Evolutionary conservation across 352 stramenopile species (phyloP).

Genomic region (Phytophthora pluvialis): DNA sequence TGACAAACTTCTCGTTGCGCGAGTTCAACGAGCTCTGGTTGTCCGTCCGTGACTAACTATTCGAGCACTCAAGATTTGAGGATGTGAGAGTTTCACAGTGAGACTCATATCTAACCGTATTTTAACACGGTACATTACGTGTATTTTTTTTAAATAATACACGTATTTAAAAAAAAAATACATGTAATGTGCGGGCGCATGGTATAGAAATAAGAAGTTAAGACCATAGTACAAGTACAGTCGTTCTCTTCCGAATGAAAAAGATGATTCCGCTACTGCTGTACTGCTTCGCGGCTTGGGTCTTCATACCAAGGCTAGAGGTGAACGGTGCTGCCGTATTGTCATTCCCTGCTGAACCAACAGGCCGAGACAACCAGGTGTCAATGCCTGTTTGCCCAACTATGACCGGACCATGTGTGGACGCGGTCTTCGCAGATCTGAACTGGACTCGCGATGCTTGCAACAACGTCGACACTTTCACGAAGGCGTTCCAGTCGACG

Average conservation of each 20-base stretch:
- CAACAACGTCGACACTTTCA: constrained; percentile 40
- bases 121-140: no score
- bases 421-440: constrained; percentile 15
- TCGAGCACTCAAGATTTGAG: constrained; percentile 11
- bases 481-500: constrained; percentile 25
- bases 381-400: constrained; percentile 14
- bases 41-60: no score
- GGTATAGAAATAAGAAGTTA: constrained; percentile 16
- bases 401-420: constrained; percentile 14
- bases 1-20: no score
- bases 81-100: no score
- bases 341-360: constrained; percentile 12
- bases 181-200: no score
- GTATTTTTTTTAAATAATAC: no score
- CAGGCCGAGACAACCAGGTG: background rate
- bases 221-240: no score
- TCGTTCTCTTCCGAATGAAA: background rate
- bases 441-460: constrained; percentile 37
- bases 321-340: constrained; percentile 12
- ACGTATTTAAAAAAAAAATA: no score
- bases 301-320: background rate
- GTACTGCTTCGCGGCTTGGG: background rate
- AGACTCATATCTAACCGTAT: background rate
- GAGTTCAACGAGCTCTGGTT: no score
- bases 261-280: constrained; percentile 3